These are phyloP conservation scores for Dactylellina sp. DNA, from an alignment of 2,329 filamentous ascomycete genomes.

Conservation along the genomic window DNA sequence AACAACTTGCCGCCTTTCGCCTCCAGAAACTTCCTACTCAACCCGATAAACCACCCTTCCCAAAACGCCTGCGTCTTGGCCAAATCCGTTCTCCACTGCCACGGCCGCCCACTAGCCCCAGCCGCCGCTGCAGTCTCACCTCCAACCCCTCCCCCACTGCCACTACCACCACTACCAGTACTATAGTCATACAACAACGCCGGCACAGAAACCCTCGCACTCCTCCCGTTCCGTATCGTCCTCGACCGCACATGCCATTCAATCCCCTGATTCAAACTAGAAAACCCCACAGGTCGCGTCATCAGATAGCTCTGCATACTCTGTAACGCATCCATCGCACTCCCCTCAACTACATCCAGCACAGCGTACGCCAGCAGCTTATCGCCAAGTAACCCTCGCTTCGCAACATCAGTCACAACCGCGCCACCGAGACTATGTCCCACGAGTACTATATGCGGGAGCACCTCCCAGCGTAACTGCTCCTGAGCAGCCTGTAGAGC, in stretches of 20 bases:
- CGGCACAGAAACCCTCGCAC: slow-evolving; percentile 89
- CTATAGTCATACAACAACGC: slow-evolving; percentile 71
- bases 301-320: slow-evolving; percentile 94
- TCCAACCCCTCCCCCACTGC: slow-evolving; percentile 58
- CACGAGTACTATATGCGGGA: slow-evolving; percentile 83
- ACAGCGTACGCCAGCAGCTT: slow-evolving; percentile 86
- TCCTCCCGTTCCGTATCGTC: slow-evolving; percentile 83
- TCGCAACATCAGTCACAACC: slow-evolving; percentile 85
- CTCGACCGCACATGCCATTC: slow-evolving; percentile 94
- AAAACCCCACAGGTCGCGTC: slow-evolving; percentile 81
- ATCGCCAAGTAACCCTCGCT: slow-evolving; percentile 73
- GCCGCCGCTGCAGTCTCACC: slow-evolving; percentile 13
- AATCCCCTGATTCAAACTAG: slow-evolving; percentile 81
- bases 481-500: slow-evolving; percentile 69
- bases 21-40: slow-evolving; percentile 87
- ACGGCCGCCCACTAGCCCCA: slow-evolving; percentile 62
- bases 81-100: slow-evolving; percentile 89
- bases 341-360: slow-evolving; percentile 94
- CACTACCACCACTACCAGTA: slow-evolving; percentile 64
- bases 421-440: slow-evolving; percentile 95
- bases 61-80: slow-evolving; percentile 87
- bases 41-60: slow-evolving; percentile 90
- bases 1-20: slow-evolving; percentile 86
- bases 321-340: slow-evolving; percentile 91
- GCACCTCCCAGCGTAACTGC: slow-evolving; percentile 76